Evolutionary conservation across 352 stramenopile genomes (phyloP).

Genomic region (Pythium aphanidermatum): DNA sequence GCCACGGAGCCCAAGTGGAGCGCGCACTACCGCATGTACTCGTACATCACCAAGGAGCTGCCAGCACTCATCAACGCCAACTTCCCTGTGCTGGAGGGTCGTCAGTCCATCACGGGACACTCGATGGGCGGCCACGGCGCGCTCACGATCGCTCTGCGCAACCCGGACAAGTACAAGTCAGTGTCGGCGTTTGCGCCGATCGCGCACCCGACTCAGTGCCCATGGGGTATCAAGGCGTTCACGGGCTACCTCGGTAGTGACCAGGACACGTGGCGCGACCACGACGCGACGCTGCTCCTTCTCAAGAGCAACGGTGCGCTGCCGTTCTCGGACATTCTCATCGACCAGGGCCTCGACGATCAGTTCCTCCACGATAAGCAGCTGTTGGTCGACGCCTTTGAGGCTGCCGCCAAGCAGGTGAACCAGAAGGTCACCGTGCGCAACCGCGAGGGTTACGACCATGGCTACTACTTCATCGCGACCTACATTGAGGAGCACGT

Average conservation of each 20-base stretch:
- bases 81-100: slow-evolving; percentile 80
- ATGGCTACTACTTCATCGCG: slow-evolving; percentile 98
- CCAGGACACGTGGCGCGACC: slow-evolving; percentile 78
- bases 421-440: slow-evolving; percentile 78
- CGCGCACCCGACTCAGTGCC: slow-evolving; percentile 92
- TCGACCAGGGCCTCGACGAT: slow-evolving; percentile 89
- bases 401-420: slow-evolving; percentile 73
- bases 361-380: slow-evolving; percentile 87
- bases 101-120: slow-evolving; percentile 93
- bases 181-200: slow-evolving; percentile 97
- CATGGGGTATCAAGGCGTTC: slow-evolving; percentile 99
- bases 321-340: slow-evolving; percentile 72
- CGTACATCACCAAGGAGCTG: slow-evolving; percentile 96
- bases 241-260: slow-evolving; percentile 93
- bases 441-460: slow-evolving; percentile 92
- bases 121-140: slow-evolving; percentile 97
- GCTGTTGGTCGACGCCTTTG: slow-evolving; percentile 87
- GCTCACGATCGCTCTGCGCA: slow-evolving; percentile 92
- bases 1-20: slow-evolving; percentile 91
- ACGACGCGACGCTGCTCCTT: slow-evolving; percentile 92
- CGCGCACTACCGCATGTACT: slow-evolving; percentile 97
- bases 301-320: slow-evolving; percentile 55
- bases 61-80: slow-evolving; percentile 84
- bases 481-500: slow-evolving; percentile 96
- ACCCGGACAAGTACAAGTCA: slow-evolving; percentile 82